Base-by-base conservation (phyloP, 257 asterid genomes). In the Ilex asprella region DNA sequence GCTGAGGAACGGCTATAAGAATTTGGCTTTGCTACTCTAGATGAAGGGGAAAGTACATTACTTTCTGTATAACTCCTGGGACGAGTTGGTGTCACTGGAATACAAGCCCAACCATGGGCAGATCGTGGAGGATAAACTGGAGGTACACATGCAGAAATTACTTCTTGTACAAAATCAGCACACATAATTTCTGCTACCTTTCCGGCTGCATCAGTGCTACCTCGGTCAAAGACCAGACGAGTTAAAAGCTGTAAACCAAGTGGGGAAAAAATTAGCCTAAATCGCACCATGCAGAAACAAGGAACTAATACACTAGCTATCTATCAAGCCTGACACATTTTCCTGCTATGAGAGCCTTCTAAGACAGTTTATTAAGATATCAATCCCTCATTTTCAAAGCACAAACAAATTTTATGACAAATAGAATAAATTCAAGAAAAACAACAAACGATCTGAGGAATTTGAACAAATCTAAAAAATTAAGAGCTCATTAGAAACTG, bases 111-210 rank as follows among this genome's bases (percentile, higher is more conserved):
- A 55, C 97, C 97, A 73, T 81, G 89, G 70, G 93, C 99, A 57
- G 91, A 85, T 72, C 97, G 85, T 55, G 99, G 95, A 76, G 99
- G 99, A 81, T 83, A 92, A 44, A 92, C 99, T 30, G 99, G 97
- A 75, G 99, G 99, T 59, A 92, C 97, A 74, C 97, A 89, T 21
- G 99, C 95, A 63, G 99, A 86, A 62, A 92, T 83, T 66, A 92
- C 88, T 85, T 92, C 96, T 66, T 92, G 99, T 59, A 89, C 99
- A 76, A 92, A 92, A 76, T 92, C 99, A 51, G 93, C 84, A 68
- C 81, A 74, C 97, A 86, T 89, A 75, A 92, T 89, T 72, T 92
- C 97, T 58, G 99, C 95, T 50, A 87, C 97, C 84, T 89, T 89
- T 73, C 82, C 99, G 67, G 99, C 99, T 62, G 97, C 96, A 70